Evolutionary conservation across 73 alveolate species (phyloP).

Genomic region (Uronychia binucleata): DNA sequence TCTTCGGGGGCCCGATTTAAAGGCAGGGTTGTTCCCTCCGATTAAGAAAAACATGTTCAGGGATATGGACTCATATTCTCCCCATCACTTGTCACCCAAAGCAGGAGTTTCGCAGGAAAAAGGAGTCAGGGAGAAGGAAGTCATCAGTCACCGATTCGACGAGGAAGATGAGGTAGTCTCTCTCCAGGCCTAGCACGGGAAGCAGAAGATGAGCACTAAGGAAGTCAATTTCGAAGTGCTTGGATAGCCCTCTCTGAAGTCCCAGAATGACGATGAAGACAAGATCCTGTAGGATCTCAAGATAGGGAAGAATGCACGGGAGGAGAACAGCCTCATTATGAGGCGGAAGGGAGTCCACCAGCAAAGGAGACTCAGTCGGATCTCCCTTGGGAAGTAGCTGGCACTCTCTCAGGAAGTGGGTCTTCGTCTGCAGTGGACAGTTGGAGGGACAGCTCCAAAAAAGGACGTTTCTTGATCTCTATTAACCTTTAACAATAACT

Average conservation of each 20-base stretch:
- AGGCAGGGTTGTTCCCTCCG: no score
- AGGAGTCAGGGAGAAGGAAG: background rate
- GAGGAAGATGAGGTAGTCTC: background rate
- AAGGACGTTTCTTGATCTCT: no score
- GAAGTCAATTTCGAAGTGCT: background rate
- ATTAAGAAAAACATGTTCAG: no score
- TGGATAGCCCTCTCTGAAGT: background rate
- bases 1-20: no score
- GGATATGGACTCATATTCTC: no score
- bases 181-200: background rate
- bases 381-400: constrained; percentile 45
- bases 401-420: constrained; percentile 48
- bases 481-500: no score
- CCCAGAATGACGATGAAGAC: constrained; percentile 7
- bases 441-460: no score
- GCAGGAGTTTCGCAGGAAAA: no score
- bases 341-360: constrained; percentile 19
- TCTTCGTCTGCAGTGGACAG: constrained; percentile 54
- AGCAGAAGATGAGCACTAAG: background rate
- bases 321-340: background rate
- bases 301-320: constrained; percentile 3
- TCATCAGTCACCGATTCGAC: background rate
- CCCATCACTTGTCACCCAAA: no score
- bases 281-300: constrained; percentile 2
- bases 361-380: constrained; percentile 55